Evolutionary conservation across 2,329 filamentous ascomycete genomes (phyloP), one percentile per base, ranked within the genome.

Genomic region (Botrytis medusae): DNA sequence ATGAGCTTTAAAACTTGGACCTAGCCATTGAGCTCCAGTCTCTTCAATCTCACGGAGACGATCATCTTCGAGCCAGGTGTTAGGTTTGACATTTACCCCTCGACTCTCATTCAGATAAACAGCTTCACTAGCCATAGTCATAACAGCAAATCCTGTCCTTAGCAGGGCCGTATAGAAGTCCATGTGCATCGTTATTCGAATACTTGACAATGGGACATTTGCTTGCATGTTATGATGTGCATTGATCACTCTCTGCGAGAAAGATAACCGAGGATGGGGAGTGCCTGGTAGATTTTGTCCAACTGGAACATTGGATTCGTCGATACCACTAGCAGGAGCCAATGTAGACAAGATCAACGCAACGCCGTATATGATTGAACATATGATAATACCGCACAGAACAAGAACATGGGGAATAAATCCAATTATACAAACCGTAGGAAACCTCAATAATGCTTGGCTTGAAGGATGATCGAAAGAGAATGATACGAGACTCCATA

Each of bases 381-480:
- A 98, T 25, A 91, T 84, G 8, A 89, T 74, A 64, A 98, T 97
- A 0, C 95, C 96, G 12, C 88, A 79, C 1, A 98, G 83, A 20
- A 98, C 93, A 37, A 97, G 85, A n/a, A 98, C 86, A 81, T 98
- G 95, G 1, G 96, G 96, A 51, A 98, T 92, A 81, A 98, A 98
- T 0, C 95, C 94, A 44, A 98, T 92, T 74, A 98, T 94, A 79
- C 93, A 98, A 59, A 98, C 94, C 0, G 95, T 98, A 5, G 96
- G 96, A 77, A 97, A 98, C 74, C 93, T 89, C 60, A 98, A 85
- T 18, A 97, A 86, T 6, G 93, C 92, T 79, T 90, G 88, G 34
- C 84, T 84, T 0, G 84, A 81, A 8, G 90, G 82, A 74, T 93
- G 89, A 46, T 91, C 88, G 25, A 89, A 79, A 9, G 88, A 89